phyloP scores from a whole-genome alignment of 768 basidiomycete species.

The Amanita jacksonii region DNA sequence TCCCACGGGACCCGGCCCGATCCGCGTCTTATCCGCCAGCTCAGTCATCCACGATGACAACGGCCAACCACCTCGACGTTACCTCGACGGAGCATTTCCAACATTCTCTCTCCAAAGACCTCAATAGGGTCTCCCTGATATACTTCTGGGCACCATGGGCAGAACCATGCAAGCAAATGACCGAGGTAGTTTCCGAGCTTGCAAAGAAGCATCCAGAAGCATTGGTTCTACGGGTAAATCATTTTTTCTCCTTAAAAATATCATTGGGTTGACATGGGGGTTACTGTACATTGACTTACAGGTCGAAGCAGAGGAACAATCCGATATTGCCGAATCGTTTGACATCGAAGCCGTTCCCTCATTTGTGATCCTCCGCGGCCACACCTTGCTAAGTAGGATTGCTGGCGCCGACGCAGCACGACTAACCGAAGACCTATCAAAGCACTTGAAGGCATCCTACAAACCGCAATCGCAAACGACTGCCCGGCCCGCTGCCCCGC shows the following conservation, averaged over 20 bases:
- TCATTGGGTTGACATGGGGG: neutral
- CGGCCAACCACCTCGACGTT: conserved; percentile 31
- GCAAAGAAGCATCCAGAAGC: conserved; percentile 59
- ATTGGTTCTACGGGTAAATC: conserved; percentile 64
- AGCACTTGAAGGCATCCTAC: conserved; percentile 35
- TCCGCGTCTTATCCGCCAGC: too few relatives aligned
- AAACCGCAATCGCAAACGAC: conserved; percentile 42
- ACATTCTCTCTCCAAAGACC: conserved; percentile 60
- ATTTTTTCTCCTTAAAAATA: too few relatives aligned
- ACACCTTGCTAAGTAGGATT: conserved; percentile 72
- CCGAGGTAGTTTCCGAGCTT: conserved; percentile 63
- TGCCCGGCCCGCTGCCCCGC: conserved; percentile 26
- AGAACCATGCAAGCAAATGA: conserved; percentile 85
- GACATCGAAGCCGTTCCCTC: conserved; percentile 85
- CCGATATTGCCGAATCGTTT: conserved; percentile 88
- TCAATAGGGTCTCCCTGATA: conserved; percentile 74
- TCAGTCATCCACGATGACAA: too few relatives aligned
- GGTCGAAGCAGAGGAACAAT: conserved; percentile 76
- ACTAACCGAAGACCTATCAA: conserved; percentile 52
- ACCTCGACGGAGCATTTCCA: conserved; percentile 66
- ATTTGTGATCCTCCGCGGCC: conserved; percentile 78
- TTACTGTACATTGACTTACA: conserved; percentile 17
- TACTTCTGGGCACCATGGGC: conserved; percentile 97
- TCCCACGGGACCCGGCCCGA: too few relatives aligned
- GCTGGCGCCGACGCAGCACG: conserved; percentile 68